Percentiles rank a stretch among this genome's conserved stretches.
Conservation (phyloP, 768 basidiomycete species). For the Xerocomus brunneocitrinus region DNA sequence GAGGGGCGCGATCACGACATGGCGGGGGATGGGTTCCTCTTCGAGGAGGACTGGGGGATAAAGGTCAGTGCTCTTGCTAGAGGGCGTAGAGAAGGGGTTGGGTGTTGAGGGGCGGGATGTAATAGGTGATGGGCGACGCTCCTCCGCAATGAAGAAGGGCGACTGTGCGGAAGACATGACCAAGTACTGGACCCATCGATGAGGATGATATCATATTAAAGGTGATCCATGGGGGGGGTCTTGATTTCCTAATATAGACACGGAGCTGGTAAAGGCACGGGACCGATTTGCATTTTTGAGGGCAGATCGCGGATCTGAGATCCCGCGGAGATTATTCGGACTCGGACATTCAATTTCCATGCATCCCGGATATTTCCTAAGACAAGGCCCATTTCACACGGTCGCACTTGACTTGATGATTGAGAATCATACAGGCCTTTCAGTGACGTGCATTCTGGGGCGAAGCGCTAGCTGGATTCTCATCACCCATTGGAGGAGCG, state of each 20-base stretch:
- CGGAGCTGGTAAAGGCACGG: background rate
- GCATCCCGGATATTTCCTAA: slow-evolving; percentile 4
- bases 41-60: slow-evolving; percentile 15
- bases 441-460: background rate
- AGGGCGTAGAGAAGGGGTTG: slow-evolving; percentile 53
- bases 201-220: slow-evolving; percentile 4
- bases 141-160: slow-evolving; percentile 21
- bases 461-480: background rate
- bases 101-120: slow-evolving; percentile 24
- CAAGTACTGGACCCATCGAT: slow-evolving; percentile 14
- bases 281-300: slow-evolving; percentile 20
- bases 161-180: background rate
- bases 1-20: slow-evolving; percentile 34
- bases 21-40: slow-evolving; percentile 27
- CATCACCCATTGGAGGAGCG: background rate
- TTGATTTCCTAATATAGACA: background rate
- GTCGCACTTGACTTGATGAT: too few species aligned
- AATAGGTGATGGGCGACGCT: background rate
- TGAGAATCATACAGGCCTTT: background rate
- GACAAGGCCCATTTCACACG: too few species aligned
- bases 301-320: slow-evolving; percentile 26
- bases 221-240: background rate
- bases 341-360: slow-evolving; percentile 6
- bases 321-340: slow-evolving; percentile 22
- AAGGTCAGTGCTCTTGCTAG: slow-evolving; percentile 41